Conservation (phyloP, 1,284 basidiomycete genomes). For the Mrakiaceae sp. region DNA sequence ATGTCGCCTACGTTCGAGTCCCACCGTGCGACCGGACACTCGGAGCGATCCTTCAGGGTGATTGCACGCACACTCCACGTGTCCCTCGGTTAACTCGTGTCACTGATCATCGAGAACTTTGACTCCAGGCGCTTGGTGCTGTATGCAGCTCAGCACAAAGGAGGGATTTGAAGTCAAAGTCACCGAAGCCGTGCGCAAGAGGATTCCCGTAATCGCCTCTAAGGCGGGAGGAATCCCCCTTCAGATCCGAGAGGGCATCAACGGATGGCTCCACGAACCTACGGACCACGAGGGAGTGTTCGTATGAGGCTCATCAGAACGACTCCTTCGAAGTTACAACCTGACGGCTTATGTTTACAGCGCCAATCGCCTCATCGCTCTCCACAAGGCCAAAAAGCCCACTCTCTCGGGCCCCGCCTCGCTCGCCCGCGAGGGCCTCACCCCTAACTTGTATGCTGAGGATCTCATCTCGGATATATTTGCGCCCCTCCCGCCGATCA, state of each 20-base stretch:
- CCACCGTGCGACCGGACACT: slow-evolving; percentile 31
- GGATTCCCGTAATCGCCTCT: slow-evolving; percentile 66
- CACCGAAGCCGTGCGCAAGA: slow-evolving; percentile 73
- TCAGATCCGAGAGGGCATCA: slow-evolving; percentile 69
- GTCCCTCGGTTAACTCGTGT: slow-evolving; percentile 21
- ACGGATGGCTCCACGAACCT: slow-evolving; percentile 62
- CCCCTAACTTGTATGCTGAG: slow-evolving; percentile 27
- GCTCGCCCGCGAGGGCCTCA: slow-evolving; percentile 17
- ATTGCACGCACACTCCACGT: slow-evolving; percentile 30
- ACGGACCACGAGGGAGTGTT: slow-evolving; percentile 57
- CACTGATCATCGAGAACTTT: neutral
- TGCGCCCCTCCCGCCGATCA: slow-evolving; percentile 19
- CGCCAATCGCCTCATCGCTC: slow-evolving; percentile 7
- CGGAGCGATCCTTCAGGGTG: slow-evolving; percentile 32
- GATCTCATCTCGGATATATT: slow-evolving; percentile 22
- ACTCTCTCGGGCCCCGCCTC: slow-evolving; percentile 17
- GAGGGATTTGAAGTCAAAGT: slow-evolving; percentile 87
- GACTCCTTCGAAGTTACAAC: too few relatives aligned
- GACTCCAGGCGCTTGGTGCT: slow-evolving; percentile 5
- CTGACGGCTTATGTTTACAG: neutral
- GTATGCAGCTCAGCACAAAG: slow-evolving; percentile 52
- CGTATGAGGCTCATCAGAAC: too few relatives aligned
- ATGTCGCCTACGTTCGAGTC: slow-evolving; percentile 31
- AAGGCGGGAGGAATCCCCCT: slow-evolving; percentile 79
- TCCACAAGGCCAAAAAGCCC: slow-evolving; percentile 7